phyloP scores from a whole-genome alignment of 2,329 filamentous ascomycete species.

The Neonectria magnoliae region DNA sequence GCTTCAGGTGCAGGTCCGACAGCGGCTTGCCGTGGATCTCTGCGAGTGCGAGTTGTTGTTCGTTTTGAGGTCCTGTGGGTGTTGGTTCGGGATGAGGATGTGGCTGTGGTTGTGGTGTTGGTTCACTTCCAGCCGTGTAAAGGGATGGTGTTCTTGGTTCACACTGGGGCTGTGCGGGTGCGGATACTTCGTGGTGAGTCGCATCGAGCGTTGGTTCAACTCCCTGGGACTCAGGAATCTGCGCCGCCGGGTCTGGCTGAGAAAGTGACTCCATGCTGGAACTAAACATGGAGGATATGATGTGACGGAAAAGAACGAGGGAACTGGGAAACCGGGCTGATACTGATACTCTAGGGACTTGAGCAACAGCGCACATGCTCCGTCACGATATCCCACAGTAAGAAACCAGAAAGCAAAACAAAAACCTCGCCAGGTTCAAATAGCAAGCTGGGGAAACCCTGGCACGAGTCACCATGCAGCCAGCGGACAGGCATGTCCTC shows the following conservation, averaged over 20 bases:
- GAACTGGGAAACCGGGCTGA: background rate
- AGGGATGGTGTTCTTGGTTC: background rate
- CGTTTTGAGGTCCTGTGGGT: background rate
- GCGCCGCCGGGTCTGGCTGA: background rate
- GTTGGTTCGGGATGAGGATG: background rate
- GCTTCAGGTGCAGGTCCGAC: constrained; percentile 40
- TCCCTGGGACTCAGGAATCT: background rate
- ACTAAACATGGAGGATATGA: background rate
- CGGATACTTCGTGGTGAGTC: background rate
- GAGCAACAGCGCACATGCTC: constrained; percentile 1
- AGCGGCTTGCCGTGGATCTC: constrained; percentile 44
- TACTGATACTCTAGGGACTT: background rate
- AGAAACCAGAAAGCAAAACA: background rate
- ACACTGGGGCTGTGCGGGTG: constrained; percentile 9
- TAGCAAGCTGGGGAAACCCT: constrained; percentile 23
- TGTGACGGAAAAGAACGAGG: background rate
- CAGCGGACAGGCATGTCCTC: constrained; percentile 15
- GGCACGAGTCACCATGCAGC: constrained; percentile 17
- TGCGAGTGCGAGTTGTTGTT: constrained; percentile 27
- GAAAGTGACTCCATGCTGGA: background rate
- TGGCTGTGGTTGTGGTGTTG: background rate
- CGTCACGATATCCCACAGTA: constrained; percentile 12
- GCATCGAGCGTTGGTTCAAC: background rate
- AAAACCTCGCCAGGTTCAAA: constrained; percentile 32
- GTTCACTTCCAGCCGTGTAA: background rate